phyloP scores from a whole-genome alignment of 371 early-diverging fungal genomes.

The Thermomucor indicae-seudaticae region DNA sequence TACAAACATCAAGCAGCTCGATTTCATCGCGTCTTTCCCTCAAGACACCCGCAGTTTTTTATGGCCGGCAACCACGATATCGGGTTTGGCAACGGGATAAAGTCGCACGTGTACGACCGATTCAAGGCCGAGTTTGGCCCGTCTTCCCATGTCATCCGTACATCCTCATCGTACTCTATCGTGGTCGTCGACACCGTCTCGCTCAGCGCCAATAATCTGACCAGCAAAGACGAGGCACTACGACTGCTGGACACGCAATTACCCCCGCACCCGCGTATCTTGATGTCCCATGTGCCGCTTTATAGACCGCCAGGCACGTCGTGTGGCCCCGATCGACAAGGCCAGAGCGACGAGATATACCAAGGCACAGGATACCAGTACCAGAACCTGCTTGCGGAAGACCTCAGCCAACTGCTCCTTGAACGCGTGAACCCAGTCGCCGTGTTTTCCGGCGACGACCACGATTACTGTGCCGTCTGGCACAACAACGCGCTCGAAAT shows the following conservation, averaged over 20 bases:
- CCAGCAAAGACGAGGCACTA: slow-evolving; percentile 42
- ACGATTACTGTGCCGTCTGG: slow-evolving; percentile 76
- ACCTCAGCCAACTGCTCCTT: slow-evolving; percentile 57
- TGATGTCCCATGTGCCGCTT: slow-evolving; percentile 36
- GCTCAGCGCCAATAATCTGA: slow-evolving; percentile 46
- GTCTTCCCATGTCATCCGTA: slow-evolving; percentile 53
- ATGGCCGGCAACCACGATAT: slow-evolving; percentile 93
- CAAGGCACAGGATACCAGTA: slow-evolving; percentile 78
- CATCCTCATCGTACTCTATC: slow-evolving; percentile 59
- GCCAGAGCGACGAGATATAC: slow-evolving; percentile 19
- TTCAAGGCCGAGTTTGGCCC: slow-evolving; percentile 64
- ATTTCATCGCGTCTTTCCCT: slow-evolving; percentile 26
- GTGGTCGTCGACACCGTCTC: slow-evolving; percentile 78
- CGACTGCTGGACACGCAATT: slow-evolving; percentile 20
- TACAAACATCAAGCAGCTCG: slow-evolving; percentile 16
- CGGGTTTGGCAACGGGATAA: slow-evolving; percentile 77
- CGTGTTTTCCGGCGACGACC: slow-evolving; percentile 90
- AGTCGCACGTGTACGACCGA: slow-evolving; percentile 42
- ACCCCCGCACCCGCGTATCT: slow-evolving; percentile 13
- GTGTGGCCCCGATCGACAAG: slow-evolving; percentile 69
- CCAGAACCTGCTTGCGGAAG: slow-evolving; percentile 68
- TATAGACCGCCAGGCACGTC: slow-evolving; percentile 32
- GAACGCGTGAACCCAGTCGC: slow-evolving; percentile 57
- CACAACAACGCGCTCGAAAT: slow-evolving; percentile 39
- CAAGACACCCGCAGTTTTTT: slow-evolving; percentile 15